These are phyloP conservation scores for Albophoma yamanashiensis DNA, from an alignment of 2,329 filamentous ascomycete species.

Conservation along the genomic window DNA sequence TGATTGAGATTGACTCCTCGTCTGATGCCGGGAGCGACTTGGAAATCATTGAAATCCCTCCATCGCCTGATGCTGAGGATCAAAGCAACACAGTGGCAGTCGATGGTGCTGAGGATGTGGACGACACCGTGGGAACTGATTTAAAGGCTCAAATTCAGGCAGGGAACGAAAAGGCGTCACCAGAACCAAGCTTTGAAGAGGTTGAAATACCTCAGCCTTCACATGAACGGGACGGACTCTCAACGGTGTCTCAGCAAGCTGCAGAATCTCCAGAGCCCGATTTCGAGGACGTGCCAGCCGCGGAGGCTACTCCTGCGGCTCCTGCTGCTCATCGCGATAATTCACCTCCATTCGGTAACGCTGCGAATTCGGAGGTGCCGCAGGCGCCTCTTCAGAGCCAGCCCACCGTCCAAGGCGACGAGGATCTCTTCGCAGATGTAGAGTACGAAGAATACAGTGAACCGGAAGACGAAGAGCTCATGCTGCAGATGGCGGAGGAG, in stretches of 20 bases:
- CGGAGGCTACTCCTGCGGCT: conserved; percentile 4
- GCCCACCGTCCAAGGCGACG: conserved; percentile 16
- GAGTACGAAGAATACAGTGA: conserved; percentile 72
- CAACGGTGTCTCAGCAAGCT: conserved; percentile 4
- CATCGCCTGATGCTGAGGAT: conserved; percentile 15
- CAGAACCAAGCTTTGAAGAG: conserved; percentile 25
- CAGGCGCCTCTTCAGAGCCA: not conserved
- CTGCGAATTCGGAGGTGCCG: not conserved
- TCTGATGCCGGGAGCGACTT: conserved; percentile 47
- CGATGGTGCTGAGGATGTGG: conserved; percentile 5
- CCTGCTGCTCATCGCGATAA: not conserved
- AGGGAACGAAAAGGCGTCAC: conserved; percentile 1
- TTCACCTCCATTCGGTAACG: conserved; percentile 7
- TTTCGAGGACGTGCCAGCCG: conserved; percentile 23
- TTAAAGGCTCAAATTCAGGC: not conserved
- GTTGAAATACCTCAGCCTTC: conserved; percentile 13
- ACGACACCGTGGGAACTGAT: not conserved
- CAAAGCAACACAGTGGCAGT: not conserved
- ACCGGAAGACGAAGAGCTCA: conserved; percentile 82
- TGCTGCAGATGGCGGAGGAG: conserved; percentile 78
- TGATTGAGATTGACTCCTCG: conserved; percentile 54
- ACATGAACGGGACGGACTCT: not conserved
- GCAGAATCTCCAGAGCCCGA: conserved; percentile 24
- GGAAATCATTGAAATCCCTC: conserved; percentile 42
- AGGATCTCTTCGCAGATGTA: conserved; percentile 39